phyloP scores from a whole-genome alignment of 768 basidiomycete genomes.

The Collybiopsis luxurians region DNA sequence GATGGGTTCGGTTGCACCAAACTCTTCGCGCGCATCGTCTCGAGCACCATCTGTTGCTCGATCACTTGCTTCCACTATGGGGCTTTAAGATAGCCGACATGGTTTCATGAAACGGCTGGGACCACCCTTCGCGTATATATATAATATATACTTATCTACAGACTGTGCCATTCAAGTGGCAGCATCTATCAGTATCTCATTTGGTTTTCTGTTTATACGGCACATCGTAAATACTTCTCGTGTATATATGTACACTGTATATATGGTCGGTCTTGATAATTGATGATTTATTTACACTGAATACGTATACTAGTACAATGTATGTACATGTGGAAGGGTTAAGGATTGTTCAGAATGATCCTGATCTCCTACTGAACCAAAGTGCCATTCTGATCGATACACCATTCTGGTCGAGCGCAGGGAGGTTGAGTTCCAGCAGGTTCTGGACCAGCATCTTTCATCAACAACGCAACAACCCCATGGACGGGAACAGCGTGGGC shows the following conservation, averaged over 20 bases:
- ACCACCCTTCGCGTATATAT: too few species aligned
- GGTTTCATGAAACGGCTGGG: too few species aligned
- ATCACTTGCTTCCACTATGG: constrained; percentile 45
- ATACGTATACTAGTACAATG: too few species aligned
- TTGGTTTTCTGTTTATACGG: background rate
- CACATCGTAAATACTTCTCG: background rate
- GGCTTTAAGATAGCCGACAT: constrained; percentile 24
- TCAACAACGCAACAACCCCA: constrained; percentile 64
- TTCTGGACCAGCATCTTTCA: constrained; percentile 67
- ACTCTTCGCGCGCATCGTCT: constrained; percentile 19
- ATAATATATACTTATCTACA: constrained; percentile 9
- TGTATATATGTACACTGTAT: too few species aligned
- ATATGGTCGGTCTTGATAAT: too few species aligned
- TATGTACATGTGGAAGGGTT: too few species aligned
- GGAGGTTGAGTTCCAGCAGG: constrained; percentile 55
- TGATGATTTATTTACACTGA: too few species aligned
- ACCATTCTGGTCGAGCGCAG: constrained; percentile 57
- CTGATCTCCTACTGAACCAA: constrained; percentile 12
- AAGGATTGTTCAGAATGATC: too few species aligned
- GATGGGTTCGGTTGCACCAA: constrained; percentile 21
- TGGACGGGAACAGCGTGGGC: constrained; percentile 56
- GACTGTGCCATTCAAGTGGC: background rate
- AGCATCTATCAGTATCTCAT: background rate
- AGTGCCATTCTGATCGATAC: constrained; percentile 59
- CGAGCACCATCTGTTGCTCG: constrained; percentile 28